phyloP scores from a whole-genome alignment of 805 yeast species.

The Yarrowia hollandica region DNA sequence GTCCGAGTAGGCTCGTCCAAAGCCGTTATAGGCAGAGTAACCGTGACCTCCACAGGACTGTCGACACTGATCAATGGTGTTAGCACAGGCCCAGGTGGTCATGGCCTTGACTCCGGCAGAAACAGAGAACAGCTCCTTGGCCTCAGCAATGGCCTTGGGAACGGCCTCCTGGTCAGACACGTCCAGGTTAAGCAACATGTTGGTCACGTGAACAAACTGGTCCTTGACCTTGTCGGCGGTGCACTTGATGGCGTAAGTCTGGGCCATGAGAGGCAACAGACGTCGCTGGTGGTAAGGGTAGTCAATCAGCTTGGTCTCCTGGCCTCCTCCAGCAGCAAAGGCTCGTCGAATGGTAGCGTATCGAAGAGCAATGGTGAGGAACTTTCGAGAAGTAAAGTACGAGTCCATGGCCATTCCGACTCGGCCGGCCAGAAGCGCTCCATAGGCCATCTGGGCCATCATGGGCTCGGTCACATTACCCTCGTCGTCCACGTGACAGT shows the following conservation, averaged over 20 bases:
- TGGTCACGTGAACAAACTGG: conserved; percentile 46
- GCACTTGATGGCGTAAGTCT: conserved; percentile 72
- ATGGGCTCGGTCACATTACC: conserved; percentile 77
- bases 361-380: conserved; percentile 78
- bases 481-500: conserved; percentile 62
- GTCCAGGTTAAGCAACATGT: conserved; percentile 47
- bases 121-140: conserved; percentile 77
- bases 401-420: conserved; percentile 88
- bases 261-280: conserved; percentile 75
- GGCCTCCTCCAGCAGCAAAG: conserved; percentile 55
- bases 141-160: conserved; percentile 51
- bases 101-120: conserved; percentile 88
- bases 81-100: conserved; percentile 81
- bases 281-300: conserved; percentile 88
- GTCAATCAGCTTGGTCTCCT: conserved; percentile 73
- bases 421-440: conserved; percentile 83
- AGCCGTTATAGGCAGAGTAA: conserved; percentile 83
- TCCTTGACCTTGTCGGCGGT: conserved; percentile 63
- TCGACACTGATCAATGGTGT: conserved; percentile 81
- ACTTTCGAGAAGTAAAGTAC: conserved; percentile 73
- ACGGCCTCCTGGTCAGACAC: conserved; percentile 52
- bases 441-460: conserved; percentile 81
- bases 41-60: conserved; percentile 97
- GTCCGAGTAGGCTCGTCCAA: conserved; percentile 83
- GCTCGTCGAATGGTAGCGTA: conserved; percentile 89